Base-by-base conservation (phyloP, 345 rosid genomes). In the Eucalyptus rudis region DNA sequence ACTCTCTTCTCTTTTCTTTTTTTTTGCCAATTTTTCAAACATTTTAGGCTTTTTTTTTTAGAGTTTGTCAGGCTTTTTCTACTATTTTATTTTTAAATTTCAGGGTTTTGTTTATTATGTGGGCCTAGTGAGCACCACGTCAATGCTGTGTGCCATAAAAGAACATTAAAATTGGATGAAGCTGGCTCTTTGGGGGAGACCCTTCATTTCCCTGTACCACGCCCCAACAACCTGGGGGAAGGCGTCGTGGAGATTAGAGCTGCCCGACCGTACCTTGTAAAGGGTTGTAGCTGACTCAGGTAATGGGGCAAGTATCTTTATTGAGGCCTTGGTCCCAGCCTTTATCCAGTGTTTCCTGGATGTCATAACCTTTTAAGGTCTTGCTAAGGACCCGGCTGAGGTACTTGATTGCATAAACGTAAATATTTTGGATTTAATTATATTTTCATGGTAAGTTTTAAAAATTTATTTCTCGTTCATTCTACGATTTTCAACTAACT, bases 401-500 rank as follows among this genome's bases (percentile, higher is more conserved):
- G 8, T n/a, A 31, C 40, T 66, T 66, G 20, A 15, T 66, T 66
- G 5, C 3, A 66, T 15, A 66, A n/a, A 66, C 1, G 1, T 0
- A 25, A 25, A 10, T 11, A 14, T 66, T 66, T n/a, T n/a, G 3
- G 4, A 66, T 66, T 66, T 15, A 8, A 66, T 13, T 66, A 8
- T 64, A n/a, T n/a, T 14, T 64, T 14, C 20, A 4, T 64, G 36
- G 1, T 0, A 31, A 64, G 5, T 64, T 64, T n/a, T n/a, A 0
- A 64, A 29, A 64, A n/a, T 1, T 66, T 66, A 0, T 64, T 1
- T n/a, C 3, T 14, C 1, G 3, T 14, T n/a, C 0, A 3, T 66
- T 15, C 1, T 66, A 15, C 0, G 20, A 66, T 66, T 66, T 66
- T n/a, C 40, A 66, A 66, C 40, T 66, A 29, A 66, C 19, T 66